A percentile compares a stretch with the other conserved stretches of the same genome.
These are phyloP conservation scores for Acanthamoeba castellanii DNA, from an alignment of 208 protist genomes.

Conservation along the genomic window DNA sequence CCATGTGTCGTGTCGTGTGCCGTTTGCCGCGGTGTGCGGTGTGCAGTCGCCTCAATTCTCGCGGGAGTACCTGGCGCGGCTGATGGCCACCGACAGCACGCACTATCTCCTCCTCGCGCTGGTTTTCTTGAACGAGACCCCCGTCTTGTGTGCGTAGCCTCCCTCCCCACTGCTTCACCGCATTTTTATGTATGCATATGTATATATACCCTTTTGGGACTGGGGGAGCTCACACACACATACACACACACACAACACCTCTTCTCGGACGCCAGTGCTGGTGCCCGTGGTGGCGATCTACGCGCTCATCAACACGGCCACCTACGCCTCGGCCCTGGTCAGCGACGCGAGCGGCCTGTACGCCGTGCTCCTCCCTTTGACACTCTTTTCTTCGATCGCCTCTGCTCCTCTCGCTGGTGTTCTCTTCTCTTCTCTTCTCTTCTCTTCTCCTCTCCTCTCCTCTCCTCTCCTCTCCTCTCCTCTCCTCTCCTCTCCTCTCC, in stretches of 20 bases:
- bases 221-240: too few species aligned
- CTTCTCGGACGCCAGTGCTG: too few species aligned
- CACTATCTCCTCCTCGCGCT: neutral
- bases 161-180: neutral
- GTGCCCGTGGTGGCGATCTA: neutral
- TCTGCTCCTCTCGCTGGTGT: too few species aligned
- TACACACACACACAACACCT: too few species aligned
- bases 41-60: neutral
- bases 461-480: too few species aligned
- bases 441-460: too few species aligned
- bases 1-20: neutral
- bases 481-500: too few species aligned
- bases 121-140: neutral
- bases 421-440: too few species aligned
- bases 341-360: neutral
- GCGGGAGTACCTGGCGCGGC: conserved; percentile 5
- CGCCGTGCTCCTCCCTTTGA: too few species aligned
- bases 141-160: neutral
- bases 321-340: neutral
- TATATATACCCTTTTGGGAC: too few species aligned
- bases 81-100: neutral
- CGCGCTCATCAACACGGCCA: neutral
- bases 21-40: neutral
- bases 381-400: too few species aligned
- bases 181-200: too few species aligned